Evolutionary conservation across 1,284 basidiomycete species (phyloP), one percentile per base, ranked within the genome.

Genomic region (Cutaneotrichosporon daszewskae): DNA sequence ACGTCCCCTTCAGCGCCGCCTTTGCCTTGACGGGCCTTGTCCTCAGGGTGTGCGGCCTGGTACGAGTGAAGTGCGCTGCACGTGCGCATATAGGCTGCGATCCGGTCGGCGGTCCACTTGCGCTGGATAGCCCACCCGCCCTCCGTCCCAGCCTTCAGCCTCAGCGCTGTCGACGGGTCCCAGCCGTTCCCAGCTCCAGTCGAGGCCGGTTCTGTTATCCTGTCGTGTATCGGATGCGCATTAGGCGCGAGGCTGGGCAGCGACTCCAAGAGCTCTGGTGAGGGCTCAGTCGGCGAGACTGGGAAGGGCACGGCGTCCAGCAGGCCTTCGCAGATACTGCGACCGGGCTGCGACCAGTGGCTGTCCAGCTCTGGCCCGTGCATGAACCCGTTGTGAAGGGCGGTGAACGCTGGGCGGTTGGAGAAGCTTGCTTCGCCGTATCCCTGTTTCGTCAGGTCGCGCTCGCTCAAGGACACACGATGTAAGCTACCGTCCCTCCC

Each of bases 311-410:
- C 76, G 23, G 79, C 79, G 7, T 79, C 71, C 0, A 90, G 76
- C 53, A 85, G 80, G 10, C 77, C 76, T 37, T 87, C 84, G 16
- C 90, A 73, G 51, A 89, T 84, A 0, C 76, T 76, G 9, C 88
- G 76, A 2, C 88, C 87, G 0, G 87, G 88, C 39, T 83, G 81
- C 53, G 87, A 76, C 79, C 85, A 91, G 60, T 87, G 79, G 1
- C 80, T 77, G 0, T 85, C 87, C 2, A 89, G 63, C n/a, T 73
- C 72, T 0, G 45, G 8, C 29, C 38, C 43, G 31, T 39, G 29
- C 22, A 53, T 48, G 38, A 59, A 44, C 13, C 55, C 51, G n/a
- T n/a, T n/a, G n/a, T n/a, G n/a, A n/a, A n/a, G n/a, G 11, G 53
- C 75, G 54, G 88, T 82, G 32, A 83, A 68, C 83, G 70, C 1